Conservation (phyloP, 2,329 filamentous ascomycete species). For the Paraphaeosphaeria minitans region DNA sequence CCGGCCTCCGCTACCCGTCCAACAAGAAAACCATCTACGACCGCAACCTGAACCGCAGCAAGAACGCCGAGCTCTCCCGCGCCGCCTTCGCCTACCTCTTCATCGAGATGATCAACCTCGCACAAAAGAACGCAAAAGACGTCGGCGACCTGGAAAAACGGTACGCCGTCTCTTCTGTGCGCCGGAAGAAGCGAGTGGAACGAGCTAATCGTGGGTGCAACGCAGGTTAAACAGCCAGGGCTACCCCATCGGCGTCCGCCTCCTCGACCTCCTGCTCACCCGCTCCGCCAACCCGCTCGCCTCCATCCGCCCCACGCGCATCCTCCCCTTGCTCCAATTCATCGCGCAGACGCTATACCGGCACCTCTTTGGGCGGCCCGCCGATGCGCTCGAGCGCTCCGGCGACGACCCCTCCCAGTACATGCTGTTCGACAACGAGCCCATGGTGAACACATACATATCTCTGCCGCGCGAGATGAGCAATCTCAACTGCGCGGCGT, state of each 20-base stretch:
- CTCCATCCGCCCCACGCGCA: constrained; percentile 75
- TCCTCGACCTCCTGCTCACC: constrained; percentile 91
- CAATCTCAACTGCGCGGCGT: constrained; percentile 95
- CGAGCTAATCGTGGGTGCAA: background rate
- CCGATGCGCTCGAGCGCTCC: constrained; percentile 90
- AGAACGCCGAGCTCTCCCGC: constrained; percentile 86
- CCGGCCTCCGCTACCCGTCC: constrained; percentile 81
- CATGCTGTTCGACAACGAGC: constrained; percentile 99
- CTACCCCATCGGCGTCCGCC: constrained; percentile 89
- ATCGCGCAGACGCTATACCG: constrained; percentile 92
- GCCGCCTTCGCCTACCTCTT: constrained; percentile 96
- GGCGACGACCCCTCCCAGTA: constrained; percentile 89
- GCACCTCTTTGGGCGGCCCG: constrained; percentile 87
- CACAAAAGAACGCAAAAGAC: constrained; percentile 85
- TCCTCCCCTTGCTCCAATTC: constrained; percentile 91
- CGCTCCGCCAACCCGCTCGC: constrained; percentile 57
- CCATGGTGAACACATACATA: constrained; percentile 92
- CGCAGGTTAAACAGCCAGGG: constrained; percentile 84
- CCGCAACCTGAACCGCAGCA: constrained; percentile 86
- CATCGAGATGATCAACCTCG: constrained; percentile 94
- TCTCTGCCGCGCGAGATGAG: constrained; percentile 94
- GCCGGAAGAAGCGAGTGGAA: no score
- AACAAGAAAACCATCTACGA: constrained; percentile 99
- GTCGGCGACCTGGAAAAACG: constrained; percentile 93
- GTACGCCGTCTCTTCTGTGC: constrained; percentile 51